Base-by-base conservation (phyloP, 2,329 filamentous ascomycete species). In the Biscogniauxia mediterranea region DNA sequence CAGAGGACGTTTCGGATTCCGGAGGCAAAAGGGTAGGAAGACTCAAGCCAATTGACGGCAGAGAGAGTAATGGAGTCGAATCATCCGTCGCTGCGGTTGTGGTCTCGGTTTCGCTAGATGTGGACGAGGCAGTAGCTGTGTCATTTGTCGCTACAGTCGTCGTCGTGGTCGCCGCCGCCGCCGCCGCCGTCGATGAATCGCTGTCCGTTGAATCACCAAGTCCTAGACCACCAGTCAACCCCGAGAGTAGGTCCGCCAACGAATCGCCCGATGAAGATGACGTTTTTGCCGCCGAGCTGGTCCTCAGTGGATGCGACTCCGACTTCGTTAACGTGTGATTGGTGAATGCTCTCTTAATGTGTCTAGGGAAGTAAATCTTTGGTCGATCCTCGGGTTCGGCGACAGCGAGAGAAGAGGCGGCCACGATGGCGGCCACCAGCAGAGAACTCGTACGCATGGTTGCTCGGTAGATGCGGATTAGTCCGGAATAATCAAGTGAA, bases 361-460 rank as follows among this genome's bases (percentile, higher is more conserved):
- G 74, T 54, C 76, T 70, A 2, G 78, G 78, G 61, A 77, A 80
- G 69, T 80, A 80, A 63, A 78, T 78, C 70, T 69, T 76, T 5
- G 78, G 78, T 68, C 74, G 69, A 42, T 76, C 71, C 42, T 71
- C 66, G 19, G 66, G 55, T 55, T 76, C 71, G 53, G 77, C 77
- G 61, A 60, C 67, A 49, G 70, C 73, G 58, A 78, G 61, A 15
- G 77, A 76, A 58, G 77, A 70, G 46, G 74, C 68, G 56, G 76
- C 76, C 71, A 76, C 69, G 4, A 76, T 68, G 66, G 75, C 77
- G 56, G 75, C 70, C 38, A 77, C 66, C 42, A 78, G 53, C 26
- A 75, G 56, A 17, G 71, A 67, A 58, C 53, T 61, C 26, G 67
- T 70, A 66, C 68, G 73, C 73, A 74, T 75, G 17, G 59, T 65